phyloP scores from a whole-genome alignment of 768 basidiomycete species.

The Xerocomellus chrysenteron region DNA sequence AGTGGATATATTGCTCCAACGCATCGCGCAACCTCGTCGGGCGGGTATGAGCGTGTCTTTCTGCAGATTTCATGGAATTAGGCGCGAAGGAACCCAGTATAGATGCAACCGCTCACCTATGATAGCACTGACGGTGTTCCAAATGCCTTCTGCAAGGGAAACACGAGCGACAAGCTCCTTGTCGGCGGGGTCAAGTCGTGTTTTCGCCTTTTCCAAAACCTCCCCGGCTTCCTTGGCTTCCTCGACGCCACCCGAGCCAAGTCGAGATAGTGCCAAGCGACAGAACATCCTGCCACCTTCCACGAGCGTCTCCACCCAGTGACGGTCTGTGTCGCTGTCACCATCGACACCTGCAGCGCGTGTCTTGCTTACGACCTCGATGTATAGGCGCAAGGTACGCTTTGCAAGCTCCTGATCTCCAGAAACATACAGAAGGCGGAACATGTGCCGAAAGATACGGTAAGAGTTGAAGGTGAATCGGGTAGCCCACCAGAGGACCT shows the following conservation, averaged over 20 bases:
- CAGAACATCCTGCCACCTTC: constrained; percentile 80
- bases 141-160: constrained; percentile 70
- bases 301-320: constrained; percentile 77
- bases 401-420: constrained; percentile 64
- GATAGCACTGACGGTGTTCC: constrained; percentile 64
- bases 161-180: constrained; percentile 58
- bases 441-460: constrained; percentile 81
- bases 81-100: not conserved
- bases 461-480: constrained; percentile 92
- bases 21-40: constrained; percentile 57
- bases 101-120: constrained; percentile 47
- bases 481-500: constrained; percentile 94
- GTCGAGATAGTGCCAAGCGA: constrained; percentile 42
- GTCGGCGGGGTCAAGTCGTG: constrained; percentile 49
- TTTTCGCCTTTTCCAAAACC: constrained; percentile 59
- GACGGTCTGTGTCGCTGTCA: constrained; percentile 61
- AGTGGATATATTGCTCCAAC: constrained; percentile 47
- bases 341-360: constrained; percentile 48
- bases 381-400: constrained; percentile 77
- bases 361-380: constrained; percentile 82
- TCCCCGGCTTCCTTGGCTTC: constrained; percentile 62
- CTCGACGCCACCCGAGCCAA: constrained; percentile 44
- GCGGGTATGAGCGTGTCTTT: constrained; percentile 63
- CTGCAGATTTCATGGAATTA: constrained; percentile 37
- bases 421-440: constrained; percentile 62